phyloP scores from a whole-genome alignment of 306 rosid genomes.

The Prunus armeniaca region DNA sequence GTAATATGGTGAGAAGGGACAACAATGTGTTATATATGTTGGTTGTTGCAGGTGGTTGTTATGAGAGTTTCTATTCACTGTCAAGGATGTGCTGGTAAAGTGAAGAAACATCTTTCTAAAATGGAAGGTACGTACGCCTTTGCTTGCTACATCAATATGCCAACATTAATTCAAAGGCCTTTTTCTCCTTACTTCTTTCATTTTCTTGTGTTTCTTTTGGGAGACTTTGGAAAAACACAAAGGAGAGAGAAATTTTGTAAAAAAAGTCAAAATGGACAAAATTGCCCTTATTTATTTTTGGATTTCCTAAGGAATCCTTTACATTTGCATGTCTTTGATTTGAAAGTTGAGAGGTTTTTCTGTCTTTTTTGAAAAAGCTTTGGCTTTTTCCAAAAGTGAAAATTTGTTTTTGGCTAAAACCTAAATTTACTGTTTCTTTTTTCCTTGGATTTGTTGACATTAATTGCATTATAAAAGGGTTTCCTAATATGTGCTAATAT shows the following conservation, averaged over 20 bases:
- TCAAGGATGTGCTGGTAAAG: slow-evolving; percentile 93
- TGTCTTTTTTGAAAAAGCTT: no score
- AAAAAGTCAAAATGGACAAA: no score
- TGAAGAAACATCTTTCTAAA: slow-evolving; percentile 76
- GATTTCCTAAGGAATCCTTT: no score
- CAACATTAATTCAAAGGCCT: neutral
- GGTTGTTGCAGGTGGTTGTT: slow-evolving; percentile 69
- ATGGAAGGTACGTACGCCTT: slow-evolving; percentile 63
- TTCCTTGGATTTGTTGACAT: neutral
- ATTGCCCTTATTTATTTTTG: no score
- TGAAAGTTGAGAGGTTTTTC: no score
- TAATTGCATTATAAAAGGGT: no score
- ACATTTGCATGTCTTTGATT: no score
- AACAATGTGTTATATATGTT: neutral
- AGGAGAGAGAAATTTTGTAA: no score
- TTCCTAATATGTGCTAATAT: no score
- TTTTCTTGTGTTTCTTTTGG: neutral
- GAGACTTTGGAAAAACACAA: no score
- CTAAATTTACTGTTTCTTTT: neutral
- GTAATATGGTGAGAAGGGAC: neutral
- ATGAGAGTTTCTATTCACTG: slow-evolving; percentile 91
- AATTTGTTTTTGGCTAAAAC: no score
- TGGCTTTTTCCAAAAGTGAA: no score
- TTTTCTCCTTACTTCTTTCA: neutral
- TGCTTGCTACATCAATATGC: neutral